A percentile compares a stretch with the other conserved stretches of the same genome.
phyloP scores from a whole-genome alignment of 1,284 basidiomycete species.

The Trichosporon asahii region DNA sequence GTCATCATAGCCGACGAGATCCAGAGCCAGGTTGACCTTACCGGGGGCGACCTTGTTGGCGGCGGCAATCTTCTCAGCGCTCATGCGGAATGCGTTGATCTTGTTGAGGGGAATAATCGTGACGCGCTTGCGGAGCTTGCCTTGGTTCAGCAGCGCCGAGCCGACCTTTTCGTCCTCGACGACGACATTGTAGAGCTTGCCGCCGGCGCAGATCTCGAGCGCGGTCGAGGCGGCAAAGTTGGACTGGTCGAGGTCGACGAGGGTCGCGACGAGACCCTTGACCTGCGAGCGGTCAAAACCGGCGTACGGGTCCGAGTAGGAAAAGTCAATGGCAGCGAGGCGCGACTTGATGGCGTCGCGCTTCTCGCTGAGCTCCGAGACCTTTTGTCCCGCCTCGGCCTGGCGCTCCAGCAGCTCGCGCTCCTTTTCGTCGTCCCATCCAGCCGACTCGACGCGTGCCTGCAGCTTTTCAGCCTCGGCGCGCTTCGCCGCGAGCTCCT shows the following conservation, averaged over 20 bases:
- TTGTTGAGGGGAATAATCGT: slow-evolving; percentile 94
- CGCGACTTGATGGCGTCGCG: slow-evolving; percentile 69
- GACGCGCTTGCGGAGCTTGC: slow-evolving; percentile 80
- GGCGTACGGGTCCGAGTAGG: slow-evolving; percentile 72
- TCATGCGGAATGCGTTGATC: slow-evolving; percentile 69
- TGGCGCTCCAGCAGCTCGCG: slow-evolving; percentile 61
- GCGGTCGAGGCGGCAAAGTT: slow-evolving; percentile 81
- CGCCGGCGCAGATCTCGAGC: slow-evolving; percentile 88
- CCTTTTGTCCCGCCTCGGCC: slow-evolving; percentile 59
- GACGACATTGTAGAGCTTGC: slow-evolving; percentile 89
- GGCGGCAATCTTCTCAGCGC: slow-evolving; percentile 68
- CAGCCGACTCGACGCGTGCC: slow-evolving; percentile 61
- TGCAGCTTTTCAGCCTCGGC: slow-evolving; percentile 62
- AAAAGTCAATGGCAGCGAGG: slow-evolving; percentile 74
- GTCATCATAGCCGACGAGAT: slow-evolving; percentile 77
- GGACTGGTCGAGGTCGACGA: slow-evolving; percentile 68
- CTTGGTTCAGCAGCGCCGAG: slow-evolving; percentile 73
- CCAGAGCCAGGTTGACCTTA: slow-evolving; percentile 80
- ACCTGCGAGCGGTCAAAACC: slow-evolving; percentile 83
- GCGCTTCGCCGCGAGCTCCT: slow-evolving; percentile 63
- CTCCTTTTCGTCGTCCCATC: slow-evolving; percentile 79
- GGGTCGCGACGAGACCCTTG: slow-evolving; percentile 86
- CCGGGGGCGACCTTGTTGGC: slow-evolving; percentile 75
- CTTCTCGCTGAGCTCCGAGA: slow-evolving; percentile 66
- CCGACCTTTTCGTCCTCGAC: slow-evolving; percentile 88